Evolutionary conservation across 2,329 filamentous ascomycete species (phyloP).

Genomic region (Aspergillus sp.): DNA sequence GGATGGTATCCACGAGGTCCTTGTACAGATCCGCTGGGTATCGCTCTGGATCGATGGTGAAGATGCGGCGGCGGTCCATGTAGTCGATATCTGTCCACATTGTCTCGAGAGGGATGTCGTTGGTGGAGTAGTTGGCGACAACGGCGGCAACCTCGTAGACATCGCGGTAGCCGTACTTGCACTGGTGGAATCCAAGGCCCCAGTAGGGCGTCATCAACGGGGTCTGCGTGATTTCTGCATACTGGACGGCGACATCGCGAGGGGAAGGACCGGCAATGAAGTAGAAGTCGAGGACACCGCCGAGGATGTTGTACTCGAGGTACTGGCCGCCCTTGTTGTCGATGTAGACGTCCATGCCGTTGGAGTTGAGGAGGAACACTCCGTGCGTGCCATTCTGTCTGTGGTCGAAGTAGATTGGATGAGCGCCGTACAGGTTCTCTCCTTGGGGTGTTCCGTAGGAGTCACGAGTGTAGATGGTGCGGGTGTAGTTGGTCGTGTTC

Average conservation of each 20-base stretch:
- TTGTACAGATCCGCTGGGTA: conserved; percentile 41
- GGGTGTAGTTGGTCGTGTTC: conserved; percentile 67
- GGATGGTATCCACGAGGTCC: conserved; percentile 66
- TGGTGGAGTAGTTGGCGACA: conserved; percentile 44
- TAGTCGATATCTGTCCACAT: conserved; percentile 50
- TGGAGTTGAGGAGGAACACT: conserved; percentile 70
- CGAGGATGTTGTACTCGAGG: conserved; percentile 76
- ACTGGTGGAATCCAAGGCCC: conserved; percentile 63
- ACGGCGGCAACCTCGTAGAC: conserved; percentile 44
- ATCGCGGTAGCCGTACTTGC: conserved; percentile 62
- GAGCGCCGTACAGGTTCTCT: conserved; percentile 69
- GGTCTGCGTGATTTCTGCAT: conserved; percentile 56
- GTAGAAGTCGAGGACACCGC: conserved; percentile 73
- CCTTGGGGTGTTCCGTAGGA: conserved; percentile 60
- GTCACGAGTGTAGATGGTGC: conserved; percentile 70
- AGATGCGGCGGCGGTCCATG: conserved; percentile 40
- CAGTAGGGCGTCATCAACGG: conserved; percentile 66
- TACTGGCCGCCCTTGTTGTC: conserved; percentile 65
- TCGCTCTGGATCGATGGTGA: conserved; percentile 40
- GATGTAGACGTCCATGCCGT: conserved; percentile 76
- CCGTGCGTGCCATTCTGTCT: conserved; percentile 59
- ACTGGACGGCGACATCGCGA: conserved; percentile 59
- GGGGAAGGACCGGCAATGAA: conserved; percentile 62
- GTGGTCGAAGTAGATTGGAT: conserved; percentile 73
- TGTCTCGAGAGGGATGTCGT: conserved; percentile 45